Evolutionary conservation across 805 yeast genomes (phyloP), one percentile per base, ranked within the genome.

Genomic region (Candida insectalens): DNA sequence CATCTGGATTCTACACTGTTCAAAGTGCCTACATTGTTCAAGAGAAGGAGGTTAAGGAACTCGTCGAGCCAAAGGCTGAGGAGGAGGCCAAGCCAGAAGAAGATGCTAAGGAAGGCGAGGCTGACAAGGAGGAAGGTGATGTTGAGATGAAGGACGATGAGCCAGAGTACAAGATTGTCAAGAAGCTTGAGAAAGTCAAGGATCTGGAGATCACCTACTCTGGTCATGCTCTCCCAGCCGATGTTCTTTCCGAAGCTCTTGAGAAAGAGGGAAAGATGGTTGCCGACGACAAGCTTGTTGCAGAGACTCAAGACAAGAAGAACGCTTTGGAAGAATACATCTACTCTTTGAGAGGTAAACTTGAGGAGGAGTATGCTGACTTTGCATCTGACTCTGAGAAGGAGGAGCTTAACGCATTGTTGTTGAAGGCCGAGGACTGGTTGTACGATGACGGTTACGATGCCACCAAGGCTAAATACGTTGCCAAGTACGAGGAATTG

Each of bases 261-360:
- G 97, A 92, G 72, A 67, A 67, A 61, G 99, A 92, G 71, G 74
- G 75, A 55, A 71, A 80, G 59, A 66, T 92, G 78, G 70, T 74
- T 45, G 75, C 85, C 58, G 87, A 80, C 56, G 99, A 92, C 65
- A 92, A 88, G 70, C 78, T 89, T 51, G 96, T 92, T 46, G 94
- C 94, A 47, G 97, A 92, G 68, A 92, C 97, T 46, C 97, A 92
- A 71, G 96, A 92, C 68, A 85, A 87, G 65, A 92, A 92, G 81
- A 92, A 92, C 62, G 92, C 95, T 45, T 72, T 92, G 42, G 98
- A 92, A 72, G 99, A 92, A 72, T 92, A 92, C 73, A 92, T 92
- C 55, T 92, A 92, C 67, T 94, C 85, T 53, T 77, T 89, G 64
- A 83, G 98, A 69, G 95, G 94, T 60, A 92, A 92, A 70, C 71